These are phyloP conservation scores for Trichoderma semiorbis DNA, from an alignment of 2,329 filamentous ascomycete species.

Conservation along the genomic window DNA sequence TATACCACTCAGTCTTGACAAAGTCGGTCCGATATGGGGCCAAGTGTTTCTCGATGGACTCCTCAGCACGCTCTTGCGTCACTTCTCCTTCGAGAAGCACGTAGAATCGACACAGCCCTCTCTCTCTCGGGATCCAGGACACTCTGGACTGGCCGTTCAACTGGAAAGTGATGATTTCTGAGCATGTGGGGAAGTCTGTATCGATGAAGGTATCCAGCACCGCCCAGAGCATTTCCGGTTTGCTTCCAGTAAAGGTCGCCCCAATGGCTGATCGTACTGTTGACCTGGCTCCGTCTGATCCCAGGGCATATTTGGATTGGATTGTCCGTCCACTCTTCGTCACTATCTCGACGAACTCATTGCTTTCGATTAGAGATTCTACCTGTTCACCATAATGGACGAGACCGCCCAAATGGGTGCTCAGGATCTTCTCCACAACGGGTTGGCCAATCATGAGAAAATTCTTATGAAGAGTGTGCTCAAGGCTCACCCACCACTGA, in stretches of 20 bases:
- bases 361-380: constrained; percentile 52
- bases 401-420: constrained; percentile 30
- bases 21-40: constrained; percentile 43
- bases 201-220: constrained; percentile 48
- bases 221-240: constrained; percentile 49
- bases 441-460: constrained; percentile 51
- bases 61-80: constrained; percentile 37
- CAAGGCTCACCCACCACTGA: constrained; percentile 45
- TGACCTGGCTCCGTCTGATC: constrained; percentile 51
- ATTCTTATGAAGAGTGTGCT: constrained; percentile 44
- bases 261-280: constrained; percentile 40
- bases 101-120: constrained; percentile 46
- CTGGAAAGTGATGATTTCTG: constrained; percentile 48
- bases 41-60: constrained; percentile 43
- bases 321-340: constrained; percentile 34
- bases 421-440: constrained; percentile 40
- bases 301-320: constrained; percentile 43
- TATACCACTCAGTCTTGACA: constrained; percentile 46
- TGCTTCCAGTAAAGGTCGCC: constrained; percentile 43
- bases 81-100: constrained; percentile 45
- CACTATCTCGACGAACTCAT: constrained; percentile 42
- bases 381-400: constrained; percentile 40
- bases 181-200: constrained; percentile 44
- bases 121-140: constrained; percentile 47
- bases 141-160: constrained; percentile 44